These are phyloP conservation scores for Pythium insidiosum DNA, from an alignment of 352 stramenopile genomes.

Conservation along the genomic window DNA sequence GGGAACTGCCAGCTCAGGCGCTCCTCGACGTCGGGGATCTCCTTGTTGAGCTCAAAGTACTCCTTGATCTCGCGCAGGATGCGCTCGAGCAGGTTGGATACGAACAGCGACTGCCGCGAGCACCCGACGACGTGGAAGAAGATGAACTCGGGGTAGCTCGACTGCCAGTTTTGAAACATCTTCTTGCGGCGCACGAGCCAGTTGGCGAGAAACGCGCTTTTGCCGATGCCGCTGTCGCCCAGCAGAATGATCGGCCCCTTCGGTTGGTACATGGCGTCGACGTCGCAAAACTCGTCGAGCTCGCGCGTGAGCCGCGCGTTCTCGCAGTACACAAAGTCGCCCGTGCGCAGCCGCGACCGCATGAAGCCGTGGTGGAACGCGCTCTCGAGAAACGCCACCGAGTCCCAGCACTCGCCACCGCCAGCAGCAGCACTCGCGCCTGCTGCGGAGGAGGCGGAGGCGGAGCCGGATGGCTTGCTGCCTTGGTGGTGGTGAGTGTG, in stretches of 20 bases:
- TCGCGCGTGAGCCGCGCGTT: slow-evolving; percentile 52
- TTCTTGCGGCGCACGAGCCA: slow-evolving; percentile 80
- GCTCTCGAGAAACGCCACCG: slow-evolving; percentile 73
- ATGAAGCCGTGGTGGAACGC: slow-evolving; percentile 81
- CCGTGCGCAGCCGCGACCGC: slow-evolving; percentile 47
- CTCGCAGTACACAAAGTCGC: slow-evolving; percentile 73
- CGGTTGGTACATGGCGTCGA: slow-evolving; percentile 76
- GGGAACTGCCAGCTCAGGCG: slow-evolving; percentile 89
- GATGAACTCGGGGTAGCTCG: slow-evolving; percentile 77
- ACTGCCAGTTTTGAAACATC: slow-evolving; percentile 82
- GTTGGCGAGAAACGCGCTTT: slow-evolving; percentile 72
- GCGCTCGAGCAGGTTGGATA: slow-evolving; percentile 81
- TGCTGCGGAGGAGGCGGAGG: not conserved
- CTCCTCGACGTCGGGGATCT: slow-evolving; percentile 78
- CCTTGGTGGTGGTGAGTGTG: not conserved
- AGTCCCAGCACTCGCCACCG: slow-evolving; percentile 63
- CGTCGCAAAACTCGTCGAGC: slow-evolving; percentile 79
- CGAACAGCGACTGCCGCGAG: slow-evolving; percentile 76
- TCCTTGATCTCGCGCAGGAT: slow-evolving; percentile 86
- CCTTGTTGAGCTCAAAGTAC: slow-evolving; percentile 87
- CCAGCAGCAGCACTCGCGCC: too few relatives aligned
- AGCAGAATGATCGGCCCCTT: slow-evolving; percentile 71
- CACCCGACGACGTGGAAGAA: slow-evolving; percentile 90
- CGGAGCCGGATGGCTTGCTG: not conserved
- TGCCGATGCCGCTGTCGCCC: slow-evolving; percentile 65